These are phyloP conservation scores for Protomyces inundatus DNA, from an alignment of 1,139 yeast species.

Conservation along the genomic window DNA sequence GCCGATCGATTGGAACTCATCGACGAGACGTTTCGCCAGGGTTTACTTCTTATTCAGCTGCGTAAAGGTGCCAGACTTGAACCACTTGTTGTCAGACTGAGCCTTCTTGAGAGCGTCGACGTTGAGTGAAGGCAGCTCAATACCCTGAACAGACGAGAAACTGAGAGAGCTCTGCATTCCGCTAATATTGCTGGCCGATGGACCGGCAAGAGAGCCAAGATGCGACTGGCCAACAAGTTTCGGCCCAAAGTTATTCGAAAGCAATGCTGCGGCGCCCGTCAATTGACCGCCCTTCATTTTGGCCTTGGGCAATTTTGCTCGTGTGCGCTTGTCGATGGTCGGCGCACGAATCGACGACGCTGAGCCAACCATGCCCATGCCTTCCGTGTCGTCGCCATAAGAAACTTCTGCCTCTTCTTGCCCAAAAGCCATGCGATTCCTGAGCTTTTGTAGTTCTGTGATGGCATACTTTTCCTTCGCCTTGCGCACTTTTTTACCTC, in stretches of 20 bases:
- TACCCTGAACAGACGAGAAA: constrained; percentile 38
- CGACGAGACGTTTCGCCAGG: background rate
- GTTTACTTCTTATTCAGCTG: constrained; percentile 29
- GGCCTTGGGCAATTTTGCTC: constrained; percentile 38
- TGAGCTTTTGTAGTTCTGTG: constrained; percentile 77
- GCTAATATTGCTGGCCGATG: constrained; percentile 28
- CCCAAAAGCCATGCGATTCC: constrained; percentile 80
- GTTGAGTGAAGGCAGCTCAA: constrained; percentile 35
- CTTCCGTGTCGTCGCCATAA: constrained; percentile 56
- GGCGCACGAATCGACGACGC: constrained; percentile 41
- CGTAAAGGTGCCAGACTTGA: constrained; percentile 37
- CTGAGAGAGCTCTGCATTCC: constrained; percentile 37
- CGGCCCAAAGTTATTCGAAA: constrained; percentile 1
- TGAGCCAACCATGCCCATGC: constrained; percentile 65
- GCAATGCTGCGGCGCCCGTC: constrained; percentile 21
- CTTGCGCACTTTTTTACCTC: constrained; percentile 75
- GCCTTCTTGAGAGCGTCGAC: constrained; percentile 25
- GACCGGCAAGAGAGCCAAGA: background rate
- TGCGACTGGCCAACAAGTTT: constrained; percentile 4
- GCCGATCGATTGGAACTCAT: background rate
- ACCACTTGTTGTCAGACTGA: constrained; percentile 35
- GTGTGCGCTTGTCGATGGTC: constrained; percentile 37
- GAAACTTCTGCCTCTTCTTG: constrained; percentile 61
- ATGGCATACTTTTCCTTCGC: constrained; percentile 73
- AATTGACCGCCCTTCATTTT: constrained; percentile 23